These are phyloP conservation scores for Pyrenophora graminea DNA, from an alignment of 2,329 filamentous ascomycete species.

Conservation along the genomic window DNA sequence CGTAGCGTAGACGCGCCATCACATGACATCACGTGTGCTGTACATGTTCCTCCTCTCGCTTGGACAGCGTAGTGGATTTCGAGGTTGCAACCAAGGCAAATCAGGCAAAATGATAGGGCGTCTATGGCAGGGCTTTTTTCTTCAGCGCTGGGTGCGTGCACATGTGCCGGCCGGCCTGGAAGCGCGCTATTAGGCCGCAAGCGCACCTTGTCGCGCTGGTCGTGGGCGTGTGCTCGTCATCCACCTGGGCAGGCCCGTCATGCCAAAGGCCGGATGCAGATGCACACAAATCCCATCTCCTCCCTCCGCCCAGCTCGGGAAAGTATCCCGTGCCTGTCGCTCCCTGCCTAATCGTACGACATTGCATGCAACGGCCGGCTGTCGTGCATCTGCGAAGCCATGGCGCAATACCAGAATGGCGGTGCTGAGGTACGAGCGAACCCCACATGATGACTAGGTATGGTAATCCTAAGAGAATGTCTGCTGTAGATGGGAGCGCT, in stretches of 20 bases:
- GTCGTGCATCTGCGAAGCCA: conserved; percentile 22
- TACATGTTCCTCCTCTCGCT: too few species aligned
- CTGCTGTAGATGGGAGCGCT: conserved; percentile 35
- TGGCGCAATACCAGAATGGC: conserved; percentile 44
- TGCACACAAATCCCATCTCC: conserved; percentile 11
- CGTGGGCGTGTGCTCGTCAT: conserved; percentile 4
- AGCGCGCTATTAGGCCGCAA: conserved; percentile 2
- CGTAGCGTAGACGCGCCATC: too few species aligned
- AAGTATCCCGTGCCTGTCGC: conserved; percentile 12
- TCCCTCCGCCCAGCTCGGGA: conserved; percentile 5
- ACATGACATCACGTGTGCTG: too few species aligned
- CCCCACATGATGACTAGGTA: conserved; percentile 12
- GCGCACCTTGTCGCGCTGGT: conserved; percentile 3
- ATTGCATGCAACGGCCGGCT: not conserved
- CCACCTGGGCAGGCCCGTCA: not conserved
- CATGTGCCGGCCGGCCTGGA: not conserved
- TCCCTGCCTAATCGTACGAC: conserved; percentile 1
- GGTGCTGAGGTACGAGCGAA: conserved; percentile 38
- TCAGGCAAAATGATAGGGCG: too few species aligned
- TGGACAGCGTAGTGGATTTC: too few species aligned
- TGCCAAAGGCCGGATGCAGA: conserved; percentile 5
- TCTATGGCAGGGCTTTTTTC: too few species aligned
- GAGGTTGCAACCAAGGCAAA: too few species aligned
- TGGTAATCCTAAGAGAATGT: conserved; percentile 25
- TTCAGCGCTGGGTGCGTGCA: too few species aligned